Evolutionary conservation across 164 flowering plant genomes (phyloP).

Genomic region (Tinospora cordifolia): DNA sequence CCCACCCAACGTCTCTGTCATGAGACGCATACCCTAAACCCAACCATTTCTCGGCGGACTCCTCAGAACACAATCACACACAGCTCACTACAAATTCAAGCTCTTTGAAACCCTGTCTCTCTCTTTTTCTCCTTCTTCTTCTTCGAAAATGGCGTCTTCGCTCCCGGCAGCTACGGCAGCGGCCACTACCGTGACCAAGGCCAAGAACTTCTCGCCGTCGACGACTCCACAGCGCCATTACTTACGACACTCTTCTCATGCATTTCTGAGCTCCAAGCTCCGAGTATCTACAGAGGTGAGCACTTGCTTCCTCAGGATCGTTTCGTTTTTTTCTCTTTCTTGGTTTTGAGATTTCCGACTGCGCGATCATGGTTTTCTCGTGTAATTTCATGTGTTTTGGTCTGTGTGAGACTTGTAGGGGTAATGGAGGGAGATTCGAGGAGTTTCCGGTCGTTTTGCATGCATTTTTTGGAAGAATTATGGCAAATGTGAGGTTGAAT

Average conservation of each 20-base stretch:
- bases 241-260: slow-evolving; percentile 14
- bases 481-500: background rate
- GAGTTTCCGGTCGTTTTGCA: background rate
- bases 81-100: no score
- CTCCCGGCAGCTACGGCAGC: slow-evolving; percentile 30
- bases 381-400: background rate
- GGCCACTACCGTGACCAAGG: slow-evolving; percentile 16
- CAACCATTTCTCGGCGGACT: background rate
- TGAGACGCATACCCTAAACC: background rate
- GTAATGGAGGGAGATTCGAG: background rate
- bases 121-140: background rate
- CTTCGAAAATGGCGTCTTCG: slow-evolving; percentile 16
- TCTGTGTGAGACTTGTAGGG: background rate
- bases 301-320: background rate
- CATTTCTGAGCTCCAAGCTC: slow-evolving; percentile 28
- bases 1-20: background rate
- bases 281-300: slow-evolving; percentile 33
- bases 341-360: background rate
- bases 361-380: background rate
- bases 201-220: slow-evolving; percentile 10
- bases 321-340: no score
- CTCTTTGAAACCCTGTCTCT: no score
- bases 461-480: background rate
- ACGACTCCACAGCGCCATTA: slow-evolving; percentile 7
- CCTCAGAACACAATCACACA: no score